Base-by-base conservation (phyloP, 257 asterid species). In the Fraxinus anomala region DNA sequence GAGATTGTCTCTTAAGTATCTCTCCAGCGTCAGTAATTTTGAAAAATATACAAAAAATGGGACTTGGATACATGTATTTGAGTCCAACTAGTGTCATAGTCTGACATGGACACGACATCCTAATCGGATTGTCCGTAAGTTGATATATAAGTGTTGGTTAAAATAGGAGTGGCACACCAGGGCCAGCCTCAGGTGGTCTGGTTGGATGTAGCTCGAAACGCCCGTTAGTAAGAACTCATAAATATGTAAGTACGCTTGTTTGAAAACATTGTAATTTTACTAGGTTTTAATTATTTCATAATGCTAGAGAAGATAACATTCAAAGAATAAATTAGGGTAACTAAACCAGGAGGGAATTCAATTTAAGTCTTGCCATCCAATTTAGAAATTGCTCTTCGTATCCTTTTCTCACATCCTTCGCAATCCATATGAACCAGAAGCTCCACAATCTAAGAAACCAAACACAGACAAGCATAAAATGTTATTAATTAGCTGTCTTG, bases 351-450 rank as follows among this genome's bases (percentile, higher is more conserved):
- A 21, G 12, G 13, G 11, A 56, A 10, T 21, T 56, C 11, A 26
- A 63, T 63, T 63, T 24, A 17, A 68, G 1, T n/a, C 86, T 74
- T 79, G 78, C 91, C 90, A 24, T 83, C 54, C 79, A 88, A 37
- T 82, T 89, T 86, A 1, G 92, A 88, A 82, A 89, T 82, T 26
- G 90, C 86, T 79, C 82, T 81, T 70, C 90, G 71, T 73, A 86
- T 78, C 81, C 88, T 79, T 82, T 82, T 86, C 84, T 86, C 87
- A 40, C 94, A 89, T 69, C 94, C 92, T 76, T 83, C 86, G 72
- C 94, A 89, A 75, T 89, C 91, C 92, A 86, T 86, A 76, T 76
- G 89, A 68, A 89, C 92, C 82, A 76, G 75, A 39, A 88, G 88
- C 88, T 86, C 92, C 83, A 87, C 90, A 30, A 83, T 85, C 91